phyloP scores from a whole-genome alignment of 2,329 filamentous ascomycete genomes.

The Fusarium keratoplasticum region DNA sequence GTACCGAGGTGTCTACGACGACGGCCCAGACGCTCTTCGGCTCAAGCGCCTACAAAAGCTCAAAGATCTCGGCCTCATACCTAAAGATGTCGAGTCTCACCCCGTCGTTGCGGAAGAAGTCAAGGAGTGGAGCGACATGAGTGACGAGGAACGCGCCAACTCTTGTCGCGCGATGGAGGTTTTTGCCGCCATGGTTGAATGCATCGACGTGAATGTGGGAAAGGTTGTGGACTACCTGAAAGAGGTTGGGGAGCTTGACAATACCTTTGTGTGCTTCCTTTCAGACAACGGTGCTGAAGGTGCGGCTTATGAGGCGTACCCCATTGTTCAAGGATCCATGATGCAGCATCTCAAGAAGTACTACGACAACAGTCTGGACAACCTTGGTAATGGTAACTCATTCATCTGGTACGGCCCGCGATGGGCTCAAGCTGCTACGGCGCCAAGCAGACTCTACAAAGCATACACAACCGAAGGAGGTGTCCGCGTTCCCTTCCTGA shows the following conservation, averaged over 20 bases:
- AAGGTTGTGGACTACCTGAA: constrained; percentile 63
- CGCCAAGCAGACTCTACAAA: constrained; percentile 53
- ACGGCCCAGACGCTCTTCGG: constrained; percentile 66
- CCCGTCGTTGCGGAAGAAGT: constrained; percentile 27
- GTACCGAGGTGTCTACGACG: constrained; percentile 70
- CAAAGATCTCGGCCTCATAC: constrained; percentile 54
- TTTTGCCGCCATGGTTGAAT: constrained; percentile 68
- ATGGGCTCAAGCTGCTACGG: constrained; percentile 50
- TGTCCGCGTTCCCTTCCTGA: constrained; percentile 63
- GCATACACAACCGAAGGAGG: constrained; percentile 60
- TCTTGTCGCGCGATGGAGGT: constrained; percentile 54
- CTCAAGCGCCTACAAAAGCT: constrained; percentile 57
- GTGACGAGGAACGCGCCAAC: constrained; percentile 13
- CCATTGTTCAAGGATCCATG: constrained; percentile 40
- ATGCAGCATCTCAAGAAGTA: constrained; percentile 28
- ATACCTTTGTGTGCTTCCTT: constrained; percentile 73
- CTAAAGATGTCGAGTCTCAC: constrained; percentile 41
- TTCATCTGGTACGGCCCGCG: constrained; percentile 33
- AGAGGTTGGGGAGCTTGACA: constrained; percentile 65
- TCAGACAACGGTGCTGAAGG: constrained; percentile 72
- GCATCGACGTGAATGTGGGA: constrained; percentile 65
- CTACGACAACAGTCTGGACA: constrained; percentile 30
- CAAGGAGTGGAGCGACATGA: constrained; percentile 13
- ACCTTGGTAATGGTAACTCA: constrained; percentile 23
- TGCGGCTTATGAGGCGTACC: constrained; percentile 53